Evolutionary conservation across 176 grass and related monocot genomes (phyloP).

Genomic region (Paspalum notatum): DNA sequence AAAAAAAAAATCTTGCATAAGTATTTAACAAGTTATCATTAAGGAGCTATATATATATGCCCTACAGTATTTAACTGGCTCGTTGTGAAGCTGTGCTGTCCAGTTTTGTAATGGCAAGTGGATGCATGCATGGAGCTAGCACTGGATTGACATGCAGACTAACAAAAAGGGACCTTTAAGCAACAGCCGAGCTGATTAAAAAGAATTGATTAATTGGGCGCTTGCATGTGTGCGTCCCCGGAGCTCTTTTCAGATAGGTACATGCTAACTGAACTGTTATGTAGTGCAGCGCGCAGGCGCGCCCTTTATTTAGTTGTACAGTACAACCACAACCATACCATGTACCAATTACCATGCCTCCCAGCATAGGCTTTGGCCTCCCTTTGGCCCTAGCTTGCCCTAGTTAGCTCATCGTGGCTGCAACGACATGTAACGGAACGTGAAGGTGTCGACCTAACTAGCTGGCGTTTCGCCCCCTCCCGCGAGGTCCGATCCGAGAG

Average conservation of each 20-base stretch:
- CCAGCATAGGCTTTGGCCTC: neutral
- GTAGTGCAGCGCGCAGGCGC: neutral
- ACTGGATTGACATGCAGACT: slow-evolving; percentile 32
- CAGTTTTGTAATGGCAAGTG: slow-evolving; percentile 42
- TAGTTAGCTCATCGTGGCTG: slow-evolving; percentile 21
- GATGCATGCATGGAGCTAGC: neutral
- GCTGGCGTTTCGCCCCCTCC: neutral
- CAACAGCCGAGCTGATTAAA: slow-evolving; percentile 28
- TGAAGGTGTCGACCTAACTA: slow-evolving; percentile 52
- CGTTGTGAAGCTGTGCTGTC: slow-evolving; percentile 13
- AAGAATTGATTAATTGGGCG: slow-evolving; percentile 35
- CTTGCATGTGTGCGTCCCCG: slow-evolving; percentile 45
- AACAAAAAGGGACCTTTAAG: slow-evolving; percentile 48
- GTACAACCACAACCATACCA: slow-evolving; percentile 11
- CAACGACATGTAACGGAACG: slow-evolving; percentile 36
- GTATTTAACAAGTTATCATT: neutral
- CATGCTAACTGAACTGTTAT: slow-evolving; percentile 26
- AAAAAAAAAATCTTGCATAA: neutral
- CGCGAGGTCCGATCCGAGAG: neutral
- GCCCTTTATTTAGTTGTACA: slow-evolving; percentile 33
- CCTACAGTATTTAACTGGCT: neutral
- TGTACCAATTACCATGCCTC: too few species aligned
- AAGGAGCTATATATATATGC: neutral
- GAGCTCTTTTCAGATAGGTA: slow-evolving; percentile 27
- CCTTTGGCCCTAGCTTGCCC: neutral